Evolutionary conservation across 83 land plant species (phyloP), one percentile per base, ranked within the genome.

Genomic region (Isoetes engelmannii): DNA sequence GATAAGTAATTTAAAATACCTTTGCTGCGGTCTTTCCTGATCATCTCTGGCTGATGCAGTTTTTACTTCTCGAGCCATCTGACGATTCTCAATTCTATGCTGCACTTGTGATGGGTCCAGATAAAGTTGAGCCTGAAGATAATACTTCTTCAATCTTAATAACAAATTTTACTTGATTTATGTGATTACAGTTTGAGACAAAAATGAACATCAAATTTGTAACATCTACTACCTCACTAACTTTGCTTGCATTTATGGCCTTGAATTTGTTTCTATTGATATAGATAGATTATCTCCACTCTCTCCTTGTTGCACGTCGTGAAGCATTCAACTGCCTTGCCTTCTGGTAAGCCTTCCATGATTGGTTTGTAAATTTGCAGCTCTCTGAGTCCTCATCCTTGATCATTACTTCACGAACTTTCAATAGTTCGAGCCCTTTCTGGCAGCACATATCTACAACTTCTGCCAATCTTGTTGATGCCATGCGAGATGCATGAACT

Each of bases 391-490:
- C 62, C 20, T 59, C 28, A 12, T 59, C 62, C 12, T 8, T 18
- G 28, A 9, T 59, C 62, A 59, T 59, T 8, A 37, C 3, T 59
- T 59, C 62, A 1, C 62, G 62, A 18, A 37, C 62, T 59, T 4
- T 12, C 18, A 59, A 37, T 7, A 59, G 62, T 18, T 59, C 62
- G 9, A 18, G 12, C 28, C 62, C 62, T 19, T 42, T 18, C 20
- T 59, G 18, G 19, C 18, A 59, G 62, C 62, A 59, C 62, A 59
- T 12, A 1, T 59, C 62, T 19, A 59, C 62, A 12, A 59, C 62
- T 19, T 59, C 62, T 12, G 62, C 62, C 62, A 59, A 37, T 42
- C 19, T 59, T 19, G 62, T 19, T 8, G 62, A 59, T 4, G 28
- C 62, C 4, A 59, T 18, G 9, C 18, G 19, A 7, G 62, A 59